Conservation (phyloP, 345 rosid species). For the Gossypium ekmanianum region DNA sequence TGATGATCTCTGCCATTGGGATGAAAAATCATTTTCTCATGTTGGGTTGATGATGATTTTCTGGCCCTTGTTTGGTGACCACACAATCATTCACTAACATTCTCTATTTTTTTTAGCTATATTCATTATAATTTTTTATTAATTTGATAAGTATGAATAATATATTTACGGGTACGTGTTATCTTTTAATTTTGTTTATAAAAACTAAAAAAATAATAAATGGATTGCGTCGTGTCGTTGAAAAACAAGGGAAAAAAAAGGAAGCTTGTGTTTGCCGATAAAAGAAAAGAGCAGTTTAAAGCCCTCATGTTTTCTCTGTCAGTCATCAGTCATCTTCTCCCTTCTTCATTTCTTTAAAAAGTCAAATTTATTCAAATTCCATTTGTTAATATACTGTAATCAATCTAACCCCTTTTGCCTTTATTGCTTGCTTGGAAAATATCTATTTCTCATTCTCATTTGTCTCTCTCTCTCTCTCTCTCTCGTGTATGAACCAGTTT, state of each 20-base stretch:
- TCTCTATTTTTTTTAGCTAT: background rate
- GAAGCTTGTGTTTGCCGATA: background rate
- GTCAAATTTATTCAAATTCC: constrained; percentile 6
- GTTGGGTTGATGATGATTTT: constrained; percentile 14
- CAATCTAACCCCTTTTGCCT: background rate
- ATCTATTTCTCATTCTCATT: constrained; percentile 13
- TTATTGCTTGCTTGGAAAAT: background rate
- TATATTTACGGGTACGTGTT: background rate
- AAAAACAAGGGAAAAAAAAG: background rate
- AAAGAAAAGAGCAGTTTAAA: background rate
- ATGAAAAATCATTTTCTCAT: constrained; percentile 14
- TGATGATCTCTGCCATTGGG: constrained; percentile 20
- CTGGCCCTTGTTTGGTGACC: constrained; percentile 26
- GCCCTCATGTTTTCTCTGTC: background rate
- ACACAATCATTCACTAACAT: constrained; percentile 17
- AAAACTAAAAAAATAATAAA: background rate
- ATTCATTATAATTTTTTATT: background rate
- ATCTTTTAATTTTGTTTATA: background rate
- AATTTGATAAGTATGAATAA: background rate
- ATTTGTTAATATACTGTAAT: background rate
- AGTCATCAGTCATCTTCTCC: background rate
- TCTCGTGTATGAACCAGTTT: constrained; percentile 36
- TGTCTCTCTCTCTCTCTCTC: constrained; percentile 16
- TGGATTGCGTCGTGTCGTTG: background rate
- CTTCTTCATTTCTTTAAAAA: background rate